Conservation (phyloP, 148 eudicot species). For the Heliosperma pusillum region DNA sequence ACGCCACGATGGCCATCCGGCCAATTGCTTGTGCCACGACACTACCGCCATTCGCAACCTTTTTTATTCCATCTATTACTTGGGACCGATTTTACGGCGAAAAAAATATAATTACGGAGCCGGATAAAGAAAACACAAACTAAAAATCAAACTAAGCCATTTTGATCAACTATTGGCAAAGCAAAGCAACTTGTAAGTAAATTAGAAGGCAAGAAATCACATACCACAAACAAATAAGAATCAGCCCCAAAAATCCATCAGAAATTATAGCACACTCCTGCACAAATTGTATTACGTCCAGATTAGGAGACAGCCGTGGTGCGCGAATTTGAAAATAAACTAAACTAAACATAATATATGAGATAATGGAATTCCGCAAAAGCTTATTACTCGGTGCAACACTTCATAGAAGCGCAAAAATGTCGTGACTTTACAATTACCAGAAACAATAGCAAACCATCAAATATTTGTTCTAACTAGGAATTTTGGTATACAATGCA, state of each 20-base stretch:
- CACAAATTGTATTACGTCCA: constrained; percentile 31
- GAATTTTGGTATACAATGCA: not conserved
- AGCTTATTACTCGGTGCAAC: not conserved
- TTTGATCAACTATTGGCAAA: not conserved
- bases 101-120: not conserved
- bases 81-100: not conserved
- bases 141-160: not conserved
- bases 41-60: not conserved
- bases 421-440: not conserved
- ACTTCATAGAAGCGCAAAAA: not conserved
- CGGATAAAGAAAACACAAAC: not conserved
- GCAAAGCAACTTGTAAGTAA: not conserved
- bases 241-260: constrained; percentile 27
- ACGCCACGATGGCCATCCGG: not conserved
- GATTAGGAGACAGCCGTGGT: constrained; percentile 24
- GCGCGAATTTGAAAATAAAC: constrained; percentile 5
- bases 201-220: constrained; percentile 31
- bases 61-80: not conserved
- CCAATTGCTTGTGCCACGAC: not conserved
- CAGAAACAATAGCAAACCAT: not conserved
- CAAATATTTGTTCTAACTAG: not conserved
- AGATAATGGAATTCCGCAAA: not conserved
- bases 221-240: constrained; percentile 32
- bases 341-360: constrained; percentile 10
- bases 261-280: constrained; percentile 30